Percentiles rank a stretch among this genome's conserved stretches.
phyloP scores from a whole-genome alignment of 2,329 filamentous ascomycete genomes.

The Neonectria magnoliae region DNA sequence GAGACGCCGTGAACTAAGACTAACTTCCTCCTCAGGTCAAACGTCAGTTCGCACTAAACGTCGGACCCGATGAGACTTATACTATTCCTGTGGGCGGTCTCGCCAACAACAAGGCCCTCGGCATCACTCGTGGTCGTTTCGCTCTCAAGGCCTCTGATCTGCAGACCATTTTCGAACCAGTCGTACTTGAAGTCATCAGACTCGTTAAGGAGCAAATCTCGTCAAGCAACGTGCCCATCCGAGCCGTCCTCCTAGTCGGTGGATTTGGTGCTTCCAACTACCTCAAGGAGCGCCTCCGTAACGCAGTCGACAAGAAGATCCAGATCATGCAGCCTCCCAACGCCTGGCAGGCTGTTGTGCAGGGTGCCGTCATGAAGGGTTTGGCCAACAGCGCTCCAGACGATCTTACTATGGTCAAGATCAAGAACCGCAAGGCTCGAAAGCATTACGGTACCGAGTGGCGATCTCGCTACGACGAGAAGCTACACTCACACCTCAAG shows the following conservation, averaged over 20 bases:
- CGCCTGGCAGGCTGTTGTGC: slow-evolving; percentile 59
- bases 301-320: slow-evolving; percentile 47
- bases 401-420: slow-evolving; percentile 48
- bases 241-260: slow-evolving; percentile 56
- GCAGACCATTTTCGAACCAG: slow-evolving; percentile 55
- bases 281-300: slow-evolving; percentile 52
- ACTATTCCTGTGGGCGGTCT: slow-evolving; percentile 53
- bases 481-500: slow-evolving; percentile 44
- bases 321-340: slow-evolving; percentile 57
- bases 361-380: slow-evolving; percentile 61
- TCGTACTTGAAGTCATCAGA: slow-evolving; percentile 55
- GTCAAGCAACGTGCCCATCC: slow-evolving; percentile 49
- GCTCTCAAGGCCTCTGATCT: slow-evolving; percentile 51
- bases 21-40: slow-evolving; percentile 45
- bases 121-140: slow-evolving; percentile 50
- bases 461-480: slow-evolving; percentile 45
- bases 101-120: slow-evolving; percentile 50
- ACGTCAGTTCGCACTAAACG: slow-evolving; percentile 47
- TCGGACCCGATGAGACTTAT: slow-evolving; percentile 47
- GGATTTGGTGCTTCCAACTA: slow-evolving; percentile 59
- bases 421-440: slow-evolving; percentile 53
- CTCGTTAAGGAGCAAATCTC: slow-evolving; percentile 56
- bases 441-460: slow-evolving; percentile 56
- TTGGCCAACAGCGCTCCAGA: slow-evolving; percentile 50
- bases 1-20: not conserved